phyloP scores from a whole-genome alignment of 2,329 filamentous ascomycete genomes.

The Hypoxylon sp. region DNA sequence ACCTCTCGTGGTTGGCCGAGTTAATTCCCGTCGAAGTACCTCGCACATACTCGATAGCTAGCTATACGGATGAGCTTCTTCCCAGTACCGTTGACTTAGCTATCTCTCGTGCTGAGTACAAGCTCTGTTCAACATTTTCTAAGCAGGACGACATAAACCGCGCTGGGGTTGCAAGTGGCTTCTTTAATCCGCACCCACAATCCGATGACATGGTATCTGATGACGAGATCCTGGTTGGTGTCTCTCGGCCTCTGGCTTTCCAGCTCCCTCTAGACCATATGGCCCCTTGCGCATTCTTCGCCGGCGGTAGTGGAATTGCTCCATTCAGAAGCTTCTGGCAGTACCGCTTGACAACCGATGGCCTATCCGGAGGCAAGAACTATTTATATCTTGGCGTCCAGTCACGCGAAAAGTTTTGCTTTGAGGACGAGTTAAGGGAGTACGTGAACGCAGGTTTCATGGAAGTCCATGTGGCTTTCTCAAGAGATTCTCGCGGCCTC shows the following conservation, averaged over 20 bases:
- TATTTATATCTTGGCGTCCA: conserved; percentile 65
- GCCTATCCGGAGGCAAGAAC: conserved; percentile 45
- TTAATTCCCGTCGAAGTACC: conserved; percentile 64
- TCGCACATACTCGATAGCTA: conserved; percentile 66
- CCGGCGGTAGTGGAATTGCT: conserved; percentile 66
- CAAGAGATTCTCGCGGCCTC: conserved; percentile 62
- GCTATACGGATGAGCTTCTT: conserved; percentile 62
- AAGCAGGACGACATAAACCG: conserved; percentile 52
- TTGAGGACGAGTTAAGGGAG: conserved; percentile 62
- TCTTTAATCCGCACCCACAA: conserved; percentile 63
- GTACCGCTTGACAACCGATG: conserved; percentile 51
- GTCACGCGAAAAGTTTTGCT: conserved; percentile 64
- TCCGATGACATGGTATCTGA: conserved; percentile 56
- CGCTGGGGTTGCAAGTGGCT: conserved; percentile 65
- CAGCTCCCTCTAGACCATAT: conserved; percentile 64
- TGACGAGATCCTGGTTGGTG: conserved; percentile 64
- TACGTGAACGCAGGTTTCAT: conserved; percentile 61
- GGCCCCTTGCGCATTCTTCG: conserved; percentile 65
- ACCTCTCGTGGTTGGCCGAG: conserved; percentile 61
- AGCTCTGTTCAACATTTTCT: conserved; percentile 59
- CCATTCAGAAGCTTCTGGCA: conserved; percentile 68
- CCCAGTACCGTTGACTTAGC: conserved; percentile 65
- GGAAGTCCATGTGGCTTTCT: conserved; percentile 67
- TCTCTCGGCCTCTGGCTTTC: conserved; percentile 64
- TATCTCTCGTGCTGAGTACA: conserved; percentile 64